A percentile compares a stretch with the other conserved stretches of the same genome.
Evolutionary conservation across 352 stramenopile genomes (phyloP).

Genomic region (Phytophthora pinifolia): DNA sequence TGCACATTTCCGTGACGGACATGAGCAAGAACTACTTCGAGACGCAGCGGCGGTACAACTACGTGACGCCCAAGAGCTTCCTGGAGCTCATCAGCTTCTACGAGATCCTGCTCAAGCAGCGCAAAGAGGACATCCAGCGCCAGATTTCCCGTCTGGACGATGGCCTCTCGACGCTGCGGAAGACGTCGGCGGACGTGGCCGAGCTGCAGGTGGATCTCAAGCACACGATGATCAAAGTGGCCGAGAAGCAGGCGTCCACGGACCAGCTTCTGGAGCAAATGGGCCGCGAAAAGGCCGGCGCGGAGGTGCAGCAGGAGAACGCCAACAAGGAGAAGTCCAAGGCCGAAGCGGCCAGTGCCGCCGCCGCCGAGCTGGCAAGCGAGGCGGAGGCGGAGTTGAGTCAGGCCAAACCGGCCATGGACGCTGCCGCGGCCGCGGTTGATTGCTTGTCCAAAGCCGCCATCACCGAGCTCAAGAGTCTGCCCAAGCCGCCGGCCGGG

Average conservation of each 20-base stretch:
- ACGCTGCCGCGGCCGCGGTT: conserved; percentile 93
- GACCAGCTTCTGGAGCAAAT: conserved; percentile 96
- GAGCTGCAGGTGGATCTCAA: conserved; percentile 96
- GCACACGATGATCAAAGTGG: conserved; percentile 95
- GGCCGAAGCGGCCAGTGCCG: conserved; percentile 90
- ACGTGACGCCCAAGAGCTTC: conserved; percentile 98
- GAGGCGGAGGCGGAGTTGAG: conserved; percentile 95
- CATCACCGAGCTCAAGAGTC: conserved; percentile 97
- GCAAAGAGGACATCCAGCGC: conserved; percentile 93
- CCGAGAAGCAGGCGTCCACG: conserved; percentile 95
- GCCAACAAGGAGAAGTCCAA: conserved; percentile 94
- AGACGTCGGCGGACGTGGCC: conserved; percentile 95
- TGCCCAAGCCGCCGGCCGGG: conserved; percentile 94
- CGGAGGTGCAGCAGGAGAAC: conserved; percentile 94
- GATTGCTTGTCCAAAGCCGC: conserved; percentile 97
- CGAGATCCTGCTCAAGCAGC: conserved; percentile 95
- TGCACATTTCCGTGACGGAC: conserved; percentile 96
- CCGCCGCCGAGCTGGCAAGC: conserved; percentile 92
- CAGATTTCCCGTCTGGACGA: conserved; percentile 97
- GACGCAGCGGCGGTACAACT: conserved; percentile 96
- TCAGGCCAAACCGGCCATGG: conserved; percentile 96
- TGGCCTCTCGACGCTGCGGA: conserved; percentile 94
- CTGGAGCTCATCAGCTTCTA: conserved; percentile 98
- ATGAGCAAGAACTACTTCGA: conserved; percentile 96
- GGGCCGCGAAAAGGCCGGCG: conserved; percentile 90